Base-by-base conservation (phyloP, 345 rosid genomes). In the Nasturtium officinale region DNA sequence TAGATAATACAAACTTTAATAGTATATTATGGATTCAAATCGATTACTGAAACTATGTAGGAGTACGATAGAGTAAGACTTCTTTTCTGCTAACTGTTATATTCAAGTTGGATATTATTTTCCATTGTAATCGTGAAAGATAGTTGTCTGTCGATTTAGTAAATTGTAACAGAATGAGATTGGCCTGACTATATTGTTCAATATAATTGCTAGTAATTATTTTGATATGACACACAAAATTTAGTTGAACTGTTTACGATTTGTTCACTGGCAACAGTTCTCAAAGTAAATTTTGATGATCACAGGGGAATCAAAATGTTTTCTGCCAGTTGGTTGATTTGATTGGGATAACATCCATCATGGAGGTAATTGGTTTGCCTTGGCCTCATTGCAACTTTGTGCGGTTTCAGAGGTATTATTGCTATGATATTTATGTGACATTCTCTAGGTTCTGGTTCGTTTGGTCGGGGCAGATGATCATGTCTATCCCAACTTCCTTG, bases 281-380 rank as follows among this genome's bases (percentile, higher is more conserved):
- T 71, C 53, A 67, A 61, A 62, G 52, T 73, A 62, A 62, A 11
- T 61, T 73, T 73, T 72, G 46, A 55, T 76, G 35, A 75, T 79
- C 40, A 61, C 88, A 92, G 99, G 94, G 82, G 26, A 97, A 92
- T 86, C 90, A 89, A 53, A 89, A 87, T 80, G 97, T 92, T 72
- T 85, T 96, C 71, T 67, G 84, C 68, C 89, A 85, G 54, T 77
- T 96, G 77, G 98, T 96, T 76, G 99, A 96, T 87, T 89, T 96
- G 78, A 96, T 96, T 57, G 98, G 99, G 75, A 87, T 96, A 73
- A 96, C 98, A 57, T 96, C 99, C 76, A 96, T 96, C 83, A 92
- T 90, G 99, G 99, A 96, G 98, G 99, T 96, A 82, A 67, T 64
- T 65, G 33, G 30, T 47, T 25, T 71, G 57, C 23, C 61, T 58